These are phyloP conservation scores for Sugiyamaella qingdaonensis DNA, from an alignment of 805 yeast species.

Conservation along the genomic window DNA sequence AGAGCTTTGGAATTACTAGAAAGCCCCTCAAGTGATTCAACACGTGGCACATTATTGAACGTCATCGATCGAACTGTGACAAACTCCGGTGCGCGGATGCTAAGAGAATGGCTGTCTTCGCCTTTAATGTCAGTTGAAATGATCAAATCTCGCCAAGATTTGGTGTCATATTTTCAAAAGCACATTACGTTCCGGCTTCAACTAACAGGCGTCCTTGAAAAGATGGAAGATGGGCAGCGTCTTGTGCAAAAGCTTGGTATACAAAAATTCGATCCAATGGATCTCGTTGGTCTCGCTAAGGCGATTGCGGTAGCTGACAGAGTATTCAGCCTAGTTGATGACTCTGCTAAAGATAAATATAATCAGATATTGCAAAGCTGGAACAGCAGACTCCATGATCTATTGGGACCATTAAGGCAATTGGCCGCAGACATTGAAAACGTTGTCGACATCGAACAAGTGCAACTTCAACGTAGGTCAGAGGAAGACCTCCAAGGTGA, in stretches of 20 bases:
- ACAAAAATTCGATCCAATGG: constrained; percentile 43
- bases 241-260: constrained; percentile 34
- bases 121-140: constrained; percentile 63
- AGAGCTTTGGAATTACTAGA: constrained; percentile 55
- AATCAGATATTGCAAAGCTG: neutral
- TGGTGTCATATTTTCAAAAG: constrained; percentile 42
- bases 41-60: constrained; percentile 67
- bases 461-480: neutral
- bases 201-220: constrained; percentile 55
- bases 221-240: constrained; percentile 43
- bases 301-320: constrained; percentile 37
- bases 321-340: constrained; percentile 21
- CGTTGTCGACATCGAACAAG: constrained; percentile 39
- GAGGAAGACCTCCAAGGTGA: constrained; percentile 5
- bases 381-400: constrained; percentile 21
- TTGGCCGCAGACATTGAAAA: constrained; percentile 42
- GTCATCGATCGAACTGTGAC: constrained; percentile 73
- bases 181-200: constrained; percentile 49
- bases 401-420: constrained; percentile 21
- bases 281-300: constrained; percentile 42
- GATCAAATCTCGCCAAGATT: constrained; percentile 52
- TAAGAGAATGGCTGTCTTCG: constrained; percentile 75
- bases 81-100: constrained; percentile 72
- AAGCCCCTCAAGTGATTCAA: constrained; percentile 45
- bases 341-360: neutral